Evolutionary conservation across 495 filamentous ascomycete species (phyloP), one percentile per base, ranked within the genome.

Genomic region (Penicillium odoratum): DNA sequence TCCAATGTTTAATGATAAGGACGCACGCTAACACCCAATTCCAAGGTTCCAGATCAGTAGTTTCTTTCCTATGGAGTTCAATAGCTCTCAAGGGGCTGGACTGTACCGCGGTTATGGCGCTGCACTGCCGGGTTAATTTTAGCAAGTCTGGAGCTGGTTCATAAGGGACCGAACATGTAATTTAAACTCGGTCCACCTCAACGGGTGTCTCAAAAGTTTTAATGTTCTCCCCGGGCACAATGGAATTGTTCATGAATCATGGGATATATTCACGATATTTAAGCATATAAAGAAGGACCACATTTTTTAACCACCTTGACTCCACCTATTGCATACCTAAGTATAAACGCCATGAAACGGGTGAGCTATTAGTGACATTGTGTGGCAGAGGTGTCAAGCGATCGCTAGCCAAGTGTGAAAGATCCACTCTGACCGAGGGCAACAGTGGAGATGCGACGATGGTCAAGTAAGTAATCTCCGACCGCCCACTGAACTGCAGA

Each of bases 211-310:
- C 33, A 36, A 1, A 0, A 36, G 10, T 25, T 33, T 57, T 46
- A 34, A 47, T 58, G 33, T 58, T 53, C 13, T 31, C 26, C 50
- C 50, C 50, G 25, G 33, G 6, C n/a, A 10, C 10, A 40, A 40
- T 40, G 38, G 38, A 13, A 16, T 40, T 40, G 38, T n/a, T 40
- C 13, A 40, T 11, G 13, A 3, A 13, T 11, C 31, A 7, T 1
- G 5, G 31, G 31, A 7, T 9, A 10, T 36, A 36, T 13, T 36
- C 9, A 36, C 10, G 7, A 36, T 1, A 36, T 36, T 36, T 36
- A 36, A 36, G 33, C 33, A 36, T 36, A 8, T 9, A 10, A 10
- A 36, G 33, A 11, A 10, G 9, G 10, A 11, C 11, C 11, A 36
- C 10, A 36, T 8, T 36, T 36, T 36, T 13, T 2, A 36, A 36